phyloP scores from a whole-genome alignment of 1,284 basidiomycete species.

The Mrakiaceae sp. region DNA sequence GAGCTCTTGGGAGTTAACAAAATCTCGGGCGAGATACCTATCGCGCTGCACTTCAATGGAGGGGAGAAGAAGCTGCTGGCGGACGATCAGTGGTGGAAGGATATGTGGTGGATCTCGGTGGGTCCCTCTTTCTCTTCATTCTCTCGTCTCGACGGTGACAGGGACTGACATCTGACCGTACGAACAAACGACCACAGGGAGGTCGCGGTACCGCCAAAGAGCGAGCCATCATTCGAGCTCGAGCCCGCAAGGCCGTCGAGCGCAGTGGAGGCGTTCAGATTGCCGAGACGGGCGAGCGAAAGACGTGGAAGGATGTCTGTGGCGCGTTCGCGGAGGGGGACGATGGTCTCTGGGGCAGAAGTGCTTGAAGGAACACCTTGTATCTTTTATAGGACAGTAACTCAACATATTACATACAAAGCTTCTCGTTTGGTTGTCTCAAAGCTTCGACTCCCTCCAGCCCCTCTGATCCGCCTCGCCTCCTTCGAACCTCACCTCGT shows the following conservation, averaged over 20 bases:
- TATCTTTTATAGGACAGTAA: too few relatives aligned
- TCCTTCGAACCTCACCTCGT: too few relatives aligned
- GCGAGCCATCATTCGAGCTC: neutral
- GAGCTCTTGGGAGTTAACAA: neutral
- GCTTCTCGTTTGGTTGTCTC: too few relatives aligned
- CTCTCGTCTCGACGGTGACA: too few relatives aligned
- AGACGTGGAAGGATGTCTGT: neutral
- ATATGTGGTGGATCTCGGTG: conserved; percentile 2
- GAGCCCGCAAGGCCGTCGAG: neutral
- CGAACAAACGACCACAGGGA: neutral
- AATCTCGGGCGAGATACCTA: neutral
- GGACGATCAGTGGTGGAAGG: neutral
- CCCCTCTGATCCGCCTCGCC: too few relatives aligned
- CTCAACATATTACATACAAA: too few relatives aligned
- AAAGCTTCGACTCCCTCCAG: too few relatives aligned
- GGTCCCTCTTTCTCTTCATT: too few relatives aligned
- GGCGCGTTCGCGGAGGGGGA: neutral
- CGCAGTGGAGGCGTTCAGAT: neutral
- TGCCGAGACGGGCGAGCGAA: neutral
- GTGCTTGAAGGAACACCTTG: too few relatives aligned
- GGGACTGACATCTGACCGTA: too few relatives aligned
- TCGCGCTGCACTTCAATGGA: conserved; percentile 7
- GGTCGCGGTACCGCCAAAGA: neutral
- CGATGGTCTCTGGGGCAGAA: too few relatives aligned
- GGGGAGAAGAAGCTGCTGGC: neutral